A percentile compares a stretch with the other conserved stretches of the same genome.
These are phyloP conservation scores for Pleurotus giganteus DNA, from an alignment of 768 basidiomycete genomes.

Conservation along the genomic window DNA sequence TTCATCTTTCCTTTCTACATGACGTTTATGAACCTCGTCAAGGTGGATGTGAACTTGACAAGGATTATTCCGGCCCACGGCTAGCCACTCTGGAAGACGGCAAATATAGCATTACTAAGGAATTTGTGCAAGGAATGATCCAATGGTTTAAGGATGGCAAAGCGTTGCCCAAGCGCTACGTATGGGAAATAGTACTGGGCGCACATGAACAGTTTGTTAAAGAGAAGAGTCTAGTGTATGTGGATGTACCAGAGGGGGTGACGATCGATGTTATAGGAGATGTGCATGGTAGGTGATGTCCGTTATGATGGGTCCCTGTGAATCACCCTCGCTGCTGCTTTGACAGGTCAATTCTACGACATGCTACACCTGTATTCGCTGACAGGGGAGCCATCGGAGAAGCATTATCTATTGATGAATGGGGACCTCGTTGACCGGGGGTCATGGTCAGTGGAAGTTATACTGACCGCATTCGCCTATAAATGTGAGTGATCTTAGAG, in stretches of 20 bases:
- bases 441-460: conserved; percentile 94
- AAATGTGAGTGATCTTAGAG: conserved; percentile 75
- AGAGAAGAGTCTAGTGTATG: conserved; percentile 80
- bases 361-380: conserved; percentile 82
- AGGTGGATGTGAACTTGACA: conserved; percentile 83
- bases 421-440: conserved; percentile 97
- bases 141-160: conserved; percentile 95
- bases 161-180: conserved; percentile 82
- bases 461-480: conserved; percentile 89
- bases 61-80: conserved; percentile 70
- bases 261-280: conserved; percentile 96
- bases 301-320: not conserved
- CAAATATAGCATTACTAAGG: conserved; percentile 68
- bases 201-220: conserved; percentile 72
- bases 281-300: conserved; percentile 70
- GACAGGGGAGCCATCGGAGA: conserved; percentile 81
- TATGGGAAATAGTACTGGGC: conserved; percentile 94
- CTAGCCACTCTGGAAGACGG: conserved; percentile 58
- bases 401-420: conserved; percentile 88
- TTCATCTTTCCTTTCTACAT: not conserved
- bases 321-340: conserved; percentile 3
- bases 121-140: conserved; percentile 86
- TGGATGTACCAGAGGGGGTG: conserved; percentile 70
- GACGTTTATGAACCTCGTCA: not conserved
- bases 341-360: conserved; percentile 90